Percentiles rank a stretch among this genome's conserved stretches.
phyloP scores from a whole-genome alignment of 2,329 filamentous ascomycete species.

The Botrytis byssoidea region DNA sequence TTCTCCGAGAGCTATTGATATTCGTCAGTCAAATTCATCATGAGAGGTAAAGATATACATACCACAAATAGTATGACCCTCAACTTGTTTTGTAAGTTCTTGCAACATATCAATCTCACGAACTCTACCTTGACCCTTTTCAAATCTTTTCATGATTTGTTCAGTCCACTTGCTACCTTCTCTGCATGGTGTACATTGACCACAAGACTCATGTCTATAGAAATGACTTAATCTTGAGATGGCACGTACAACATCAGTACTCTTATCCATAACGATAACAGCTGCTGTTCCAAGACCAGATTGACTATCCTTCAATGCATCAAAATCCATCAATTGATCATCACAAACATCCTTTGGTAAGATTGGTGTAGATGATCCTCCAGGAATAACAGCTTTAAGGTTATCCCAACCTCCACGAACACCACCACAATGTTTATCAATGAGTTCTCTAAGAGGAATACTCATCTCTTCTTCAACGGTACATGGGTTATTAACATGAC shows the following conservation, averaged over 20 bases:
- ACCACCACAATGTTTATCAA: constrained; percentile 97
- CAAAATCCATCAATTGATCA: constrained; percentile 98
- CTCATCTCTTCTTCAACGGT: constrained; percentile 99
- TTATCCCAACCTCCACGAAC: constrained; percentile 98
- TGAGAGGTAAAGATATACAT: constrained; percentile 42
- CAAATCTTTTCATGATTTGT: constrained; percentile 97
- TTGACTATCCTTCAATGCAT: constrained; percentile 95
- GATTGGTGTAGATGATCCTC: constrained; percentile 94
- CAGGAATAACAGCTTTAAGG: constrained; percentile 89
- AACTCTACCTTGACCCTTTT: constrained; percentile 82
- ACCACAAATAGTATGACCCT: constrained; percentile 98
- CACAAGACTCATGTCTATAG: constrained; percentile 97
- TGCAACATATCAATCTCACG: constrained; percentile 99
- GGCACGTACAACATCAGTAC: constrained; percentile 89
- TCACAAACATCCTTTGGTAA: constrained; percentile 88
- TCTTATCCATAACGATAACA: constrained; percentile 99
- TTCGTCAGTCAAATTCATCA: constrained; percentile 21
- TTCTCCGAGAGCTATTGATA: constrained; percentile 73
- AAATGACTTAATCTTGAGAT: constrained; percentile 93
- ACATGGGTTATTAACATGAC: constrained; percentile 96
- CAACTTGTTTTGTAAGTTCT: constrained; percentile 98
- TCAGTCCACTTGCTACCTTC: constrained; percentile 99
- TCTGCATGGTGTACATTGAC: constrained; percentile 98
- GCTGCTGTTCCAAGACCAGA: constrained; percentile 95
- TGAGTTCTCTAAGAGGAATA: constrained; percentile 91